A percentile compares a stretch with the other conserved stretches of the same genome.
phyloP scores from a whole-genome alignment of 2,329 filamentous ascomycete species.

The Furcasterigmium furcatum region DNA sequence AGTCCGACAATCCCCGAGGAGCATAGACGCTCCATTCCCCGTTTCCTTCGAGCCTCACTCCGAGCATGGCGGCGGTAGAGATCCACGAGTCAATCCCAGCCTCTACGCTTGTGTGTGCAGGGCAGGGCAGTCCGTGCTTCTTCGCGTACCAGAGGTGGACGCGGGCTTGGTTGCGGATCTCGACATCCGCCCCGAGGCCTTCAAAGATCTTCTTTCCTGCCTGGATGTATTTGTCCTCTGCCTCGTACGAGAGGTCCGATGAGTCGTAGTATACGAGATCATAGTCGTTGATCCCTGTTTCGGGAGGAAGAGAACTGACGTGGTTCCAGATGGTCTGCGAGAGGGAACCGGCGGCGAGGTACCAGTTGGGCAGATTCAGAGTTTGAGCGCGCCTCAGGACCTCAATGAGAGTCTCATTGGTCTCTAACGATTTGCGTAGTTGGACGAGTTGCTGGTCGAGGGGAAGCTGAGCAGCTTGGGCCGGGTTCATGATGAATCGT shows the following conservation, averaged over 20 bases:
- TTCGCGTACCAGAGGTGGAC: slow-evolving; percentile 32
- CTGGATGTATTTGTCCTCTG: slow-evolving; percentile 29
- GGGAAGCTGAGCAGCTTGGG: slow-evolving; percentile 21
- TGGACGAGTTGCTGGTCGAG: slow-evolving; percentile 18
- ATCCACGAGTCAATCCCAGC: slow-evolving; percentile 29
- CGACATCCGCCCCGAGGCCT: slow-evolving; percentile 24
- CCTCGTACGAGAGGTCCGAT: slow-evolving; percentile 29
- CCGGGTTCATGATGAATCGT: slow-evolving; percentile 10
- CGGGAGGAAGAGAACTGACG: slow-evolving; percentile 19
- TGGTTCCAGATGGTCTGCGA: slow-evolving; percentile 36
- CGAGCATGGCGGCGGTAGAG: slow-evolving; percentile 29
- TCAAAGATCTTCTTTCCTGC: slow-evolving; percentile 22
- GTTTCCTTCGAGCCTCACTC: slow-evolving; percentile 17
- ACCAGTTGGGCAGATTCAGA: slow-evolving; percentile 27
- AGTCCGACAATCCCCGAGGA: slow-evolving; percentile 29
- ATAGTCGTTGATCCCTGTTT: slow-evolving; percentile 31
- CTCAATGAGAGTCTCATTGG: slow-evolving; percentile 21
- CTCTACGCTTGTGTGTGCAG: slow-evolving; percentile 24
- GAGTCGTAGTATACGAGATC: slow-evolving; percentile 31
- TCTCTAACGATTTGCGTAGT: slow-evolving; percentile 17
- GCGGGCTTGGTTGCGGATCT: slow-evolving; percentile 33
- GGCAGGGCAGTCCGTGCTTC: slow-evolving; percentile 24
- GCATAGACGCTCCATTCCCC: slow-evolving; percentile 29
- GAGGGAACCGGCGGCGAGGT: slow-evolving; percentile 29
- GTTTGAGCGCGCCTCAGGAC: slow-evolving; percentile 20